Evolutionary conservation across 495 filamentous ascomycete genomes (phyloP).

Genomic region (Aspergillus carlsbadensis): DNA sequence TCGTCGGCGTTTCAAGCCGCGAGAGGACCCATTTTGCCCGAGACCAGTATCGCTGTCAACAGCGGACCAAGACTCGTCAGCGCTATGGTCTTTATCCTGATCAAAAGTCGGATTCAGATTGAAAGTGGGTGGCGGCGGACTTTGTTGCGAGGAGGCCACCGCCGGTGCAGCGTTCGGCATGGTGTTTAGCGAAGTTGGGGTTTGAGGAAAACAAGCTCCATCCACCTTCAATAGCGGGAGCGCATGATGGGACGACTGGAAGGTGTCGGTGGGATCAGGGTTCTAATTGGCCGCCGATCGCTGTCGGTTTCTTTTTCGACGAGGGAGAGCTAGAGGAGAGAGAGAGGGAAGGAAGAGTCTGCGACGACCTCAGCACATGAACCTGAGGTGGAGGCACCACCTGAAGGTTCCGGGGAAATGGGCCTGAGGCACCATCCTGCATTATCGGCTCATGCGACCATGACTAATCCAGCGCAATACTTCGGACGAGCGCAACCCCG

Average conservation of each 20-base stretch:
- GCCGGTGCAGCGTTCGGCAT: slow-evolving; percentile 39
- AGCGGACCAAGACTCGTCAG: slow-evolving; percentile 38
- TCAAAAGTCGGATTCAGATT: slow-evolving; percentile 13
- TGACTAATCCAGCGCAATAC: slow-evolving; percentile 16
- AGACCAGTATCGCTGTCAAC: slow-evolving; percentile 37
- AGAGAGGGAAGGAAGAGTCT: not conserved
- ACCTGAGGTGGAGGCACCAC: not conserved
- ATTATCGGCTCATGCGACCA: not conserved
- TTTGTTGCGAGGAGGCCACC: slow-evolving; percentile 22
- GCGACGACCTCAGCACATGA: not conserved
- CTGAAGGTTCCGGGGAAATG: not conserved
- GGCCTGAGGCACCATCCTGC: slow-evolving; percentile 28
- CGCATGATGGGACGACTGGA: slow-evolving; percentile 10
- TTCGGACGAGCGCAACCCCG: slow-evolving; percentile 16
- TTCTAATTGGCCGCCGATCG: slow-evolving; percentile 15
- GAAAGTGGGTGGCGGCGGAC: slow-evolving; percentile 27
- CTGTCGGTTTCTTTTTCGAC: slow-evolving; percentile 8
- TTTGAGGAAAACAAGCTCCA: slow-evolving; percentile 19
- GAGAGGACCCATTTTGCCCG: slow-evolving; percentile 32
- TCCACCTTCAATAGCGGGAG: slow-evolving; percentile 25
- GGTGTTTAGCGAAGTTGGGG: slow-evolving; percentile 37
- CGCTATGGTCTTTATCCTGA: slow-evolving; percentile 35
- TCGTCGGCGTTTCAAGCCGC: slow-evolving; percentile 42
- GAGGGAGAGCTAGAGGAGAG: slow-evolving; percentile 5
- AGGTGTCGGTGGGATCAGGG: slow-evolving; percentile 6